phyloP scores from a whole-genome alignment of 1,139 yeast genomes.

The Sugiyamaella castrensis region DNA sequence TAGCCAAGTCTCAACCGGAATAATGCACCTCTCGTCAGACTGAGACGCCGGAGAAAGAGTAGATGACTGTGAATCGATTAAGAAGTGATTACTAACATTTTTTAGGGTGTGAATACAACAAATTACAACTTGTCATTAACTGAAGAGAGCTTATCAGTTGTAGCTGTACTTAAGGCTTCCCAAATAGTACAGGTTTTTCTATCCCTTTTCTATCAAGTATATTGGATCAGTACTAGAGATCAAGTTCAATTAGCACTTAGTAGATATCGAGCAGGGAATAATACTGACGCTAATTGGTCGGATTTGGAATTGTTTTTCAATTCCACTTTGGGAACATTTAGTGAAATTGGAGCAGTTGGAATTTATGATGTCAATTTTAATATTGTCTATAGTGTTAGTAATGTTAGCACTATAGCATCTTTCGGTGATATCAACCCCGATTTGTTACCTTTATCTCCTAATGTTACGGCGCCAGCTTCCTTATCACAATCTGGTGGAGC shows the following conservation, averaged over 20 bases:
- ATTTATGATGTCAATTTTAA: constrained; percentile 56
- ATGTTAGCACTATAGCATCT: constrained; percentile 25
- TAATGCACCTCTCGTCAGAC: too few species aligned
- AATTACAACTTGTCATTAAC: constrained; percentile 58
- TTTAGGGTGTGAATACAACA: constrained; percentile 67
- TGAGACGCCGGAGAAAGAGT: too few species aligned
- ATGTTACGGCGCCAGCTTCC: constrained; percentile 44
- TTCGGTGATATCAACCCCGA: constrained; percentile 23
- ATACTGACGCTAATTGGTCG: constrained; percentile 48
- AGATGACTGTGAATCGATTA: too few species aligned
- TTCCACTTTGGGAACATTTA: constrained; percentile 40
- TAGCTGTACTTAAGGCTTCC: constrained; percentile 75
- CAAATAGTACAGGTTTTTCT: constrained; percentile 70
- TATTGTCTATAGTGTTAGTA: constrained; percentile 41
- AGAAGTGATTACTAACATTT: constrained; percentile 1
- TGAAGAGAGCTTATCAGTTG: constrained; percentile 68
- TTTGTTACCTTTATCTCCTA: constrained; percentile 53
- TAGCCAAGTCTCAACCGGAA: too few species aligned
- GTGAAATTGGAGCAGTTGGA: constrained; percentile 56
- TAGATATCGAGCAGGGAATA: constrained; percentile 70
- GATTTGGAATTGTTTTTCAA: constrained; percentile 53
- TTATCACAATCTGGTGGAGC: constrained; percentile 26
- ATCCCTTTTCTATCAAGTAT: constrained; percentile 64
- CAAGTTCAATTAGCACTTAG: constrained; percentile 58
- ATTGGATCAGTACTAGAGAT: constrained; percentile 64